Evolutionary conservation across 1,284 basidiomycete species (phyloP).

Genomic region (Leccinum pachyderme): DNA sequence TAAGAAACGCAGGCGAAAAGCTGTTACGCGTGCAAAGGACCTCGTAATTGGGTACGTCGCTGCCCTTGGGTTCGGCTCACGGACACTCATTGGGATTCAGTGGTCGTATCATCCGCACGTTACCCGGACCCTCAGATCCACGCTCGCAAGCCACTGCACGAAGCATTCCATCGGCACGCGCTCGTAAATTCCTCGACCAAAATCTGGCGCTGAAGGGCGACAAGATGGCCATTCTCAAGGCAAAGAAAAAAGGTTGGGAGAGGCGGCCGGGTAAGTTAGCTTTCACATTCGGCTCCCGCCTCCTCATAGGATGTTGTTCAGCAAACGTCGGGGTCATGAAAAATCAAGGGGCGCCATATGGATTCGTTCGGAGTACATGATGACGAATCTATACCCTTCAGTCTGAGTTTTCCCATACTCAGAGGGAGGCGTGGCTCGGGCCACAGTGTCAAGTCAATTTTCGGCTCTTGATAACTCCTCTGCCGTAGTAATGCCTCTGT

Average conservation of each 20-base stretch:
- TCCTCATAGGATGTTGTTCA: conserved; percentile 10
- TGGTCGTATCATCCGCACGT: conserved; percentile 34
- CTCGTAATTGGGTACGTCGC: conserved; percentile 28
- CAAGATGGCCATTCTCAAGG: conserved; percentile 20
- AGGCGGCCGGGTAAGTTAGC: conserved; percentile 38
- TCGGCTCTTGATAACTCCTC: conserved; percentile 13
- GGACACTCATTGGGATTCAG: conserved; percentile 12
- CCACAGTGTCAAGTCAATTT: conserved; percentile 15
- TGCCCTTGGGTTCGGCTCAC: background rate
- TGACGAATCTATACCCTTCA: conserved; percentile 3
- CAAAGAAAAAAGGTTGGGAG: conserved; percentile 42
- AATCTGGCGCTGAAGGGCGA: conserved; percentile 35
- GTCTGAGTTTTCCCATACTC: background rate
- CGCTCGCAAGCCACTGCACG: conserved; percentile 23
- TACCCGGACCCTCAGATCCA: conserved; percentile 22
- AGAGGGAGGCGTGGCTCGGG: background rate
- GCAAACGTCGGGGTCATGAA: conserved; percentile 34
- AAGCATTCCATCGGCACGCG: conserved; percentile 30
- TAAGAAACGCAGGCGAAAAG: conserved; percentile 27
- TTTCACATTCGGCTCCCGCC: background rate
- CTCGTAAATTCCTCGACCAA: conserved; percentile 28
- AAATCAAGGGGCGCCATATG: conserved; percentile 26
- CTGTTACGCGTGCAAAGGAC: conserved; percentile 22
- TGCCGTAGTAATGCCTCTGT: conserved; percentile 53
- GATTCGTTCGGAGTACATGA: conserved; percentile 23